Evolutionary conservation across 2,329 filamentous ascomycete genomes (phyloP).

Genomic region (Botryotinia calthae): DNA sequence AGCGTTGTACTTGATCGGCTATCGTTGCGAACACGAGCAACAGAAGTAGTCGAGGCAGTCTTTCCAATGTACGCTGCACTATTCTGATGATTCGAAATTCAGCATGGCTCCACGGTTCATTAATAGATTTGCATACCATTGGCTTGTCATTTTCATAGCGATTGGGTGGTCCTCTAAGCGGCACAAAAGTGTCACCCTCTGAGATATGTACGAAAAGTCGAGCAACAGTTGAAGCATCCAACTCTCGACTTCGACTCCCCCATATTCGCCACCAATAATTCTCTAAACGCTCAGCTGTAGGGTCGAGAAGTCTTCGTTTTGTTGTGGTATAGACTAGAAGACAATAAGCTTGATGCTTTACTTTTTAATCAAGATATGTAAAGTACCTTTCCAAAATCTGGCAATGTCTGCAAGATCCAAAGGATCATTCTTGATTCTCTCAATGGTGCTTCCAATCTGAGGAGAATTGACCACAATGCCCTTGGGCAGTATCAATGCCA

Average conservation of each 20-base stretch:
- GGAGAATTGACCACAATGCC: constrained; percentile 56
- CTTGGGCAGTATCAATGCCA: constrained; percentile 52
- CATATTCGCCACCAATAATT: constrained; percentile 67
- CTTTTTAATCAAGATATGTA: constrained; percentile 4
- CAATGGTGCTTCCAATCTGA: constrained; percentile 53
- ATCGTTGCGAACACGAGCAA: constrained; percentile 23
- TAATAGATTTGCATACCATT: constrained; percentile 43
- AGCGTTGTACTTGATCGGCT: constrained; percentile 29
- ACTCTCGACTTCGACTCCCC: constrained; percentile 49
- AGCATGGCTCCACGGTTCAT: constrained; percentile 26
- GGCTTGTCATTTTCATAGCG: constrained; percentile 48
- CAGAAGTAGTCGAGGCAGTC: constrained; percentile 30
- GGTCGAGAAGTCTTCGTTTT: constrained; percentile 56
- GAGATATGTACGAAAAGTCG: constrained; percentile 58
- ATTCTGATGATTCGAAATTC: constrained; percentile 31
- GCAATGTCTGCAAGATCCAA: constrained; percentile 50
- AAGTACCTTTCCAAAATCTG: constrained; percentile 56
- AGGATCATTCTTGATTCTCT: constrained; percentile 45
- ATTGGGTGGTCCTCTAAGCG: constrained; percentile 52
- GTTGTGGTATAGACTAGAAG: constrained; percentile 58
- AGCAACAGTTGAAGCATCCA: constrained; percentile 54
- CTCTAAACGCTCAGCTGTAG: constrained; percentile 60
- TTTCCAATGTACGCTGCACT: constrained; percentile 24
- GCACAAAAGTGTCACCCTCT: constrained; percentile 55
- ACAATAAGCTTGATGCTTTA: constrained; percentile 25